Evolutionary conservation across 441 rosid genomes (phyloP).

Genomic region (Jatropha podagrica): DNA sequence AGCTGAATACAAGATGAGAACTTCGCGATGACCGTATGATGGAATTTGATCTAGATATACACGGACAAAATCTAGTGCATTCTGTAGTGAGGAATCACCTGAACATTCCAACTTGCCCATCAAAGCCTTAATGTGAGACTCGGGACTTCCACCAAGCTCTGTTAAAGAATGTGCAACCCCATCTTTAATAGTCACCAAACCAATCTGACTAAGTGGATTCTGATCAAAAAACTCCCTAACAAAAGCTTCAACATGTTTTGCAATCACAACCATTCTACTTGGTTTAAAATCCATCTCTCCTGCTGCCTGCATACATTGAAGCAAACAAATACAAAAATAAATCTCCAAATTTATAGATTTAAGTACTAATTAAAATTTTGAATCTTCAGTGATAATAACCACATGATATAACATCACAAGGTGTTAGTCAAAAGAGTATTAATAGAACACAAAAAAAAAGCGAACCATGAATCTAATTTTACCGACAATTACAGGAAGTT

Average conservation of each 20-base stretch:
- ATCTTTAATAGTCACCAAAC: conserved; percentile 59
- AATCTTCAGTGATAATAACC: too few species aligned
- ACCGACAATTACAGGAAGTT: neutral
- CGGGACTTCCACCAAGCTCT: conserved; percentile 92
- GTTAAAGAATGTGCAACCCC: conserved; percentile 72
- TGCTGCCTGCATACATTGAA: conserved; percentile 60
- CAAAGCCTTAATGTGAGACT: conserved; percentile 78
- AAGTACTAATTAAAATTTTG: neutral
- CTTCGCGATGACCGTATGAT: conserved; percentile 70
- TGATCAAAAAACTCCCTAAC: conserved; percentile 90
- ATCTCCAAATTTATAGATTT: neutral
- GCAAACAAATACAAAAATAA: neutral
- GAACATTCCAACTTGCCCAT: conserved; percentile 72
- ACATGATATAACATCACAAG: too few species aligned
- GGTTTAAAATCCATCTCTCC: conserved; percentile 71
- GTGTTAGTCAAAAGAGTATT: neutral
- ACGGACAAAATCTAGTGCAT: conserved; percentile 69
- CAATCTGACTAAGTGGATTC: conserved; percentile 77
- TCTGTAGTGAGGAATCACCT: conserved; percentile 89
- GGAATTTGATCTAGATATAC: conserved; percentile 66
- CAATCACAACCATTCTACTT: conserved; percentile 66
- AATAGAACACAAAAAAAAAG: too few species aligned
- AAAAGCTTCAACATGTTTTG: conserved; percentile 75
- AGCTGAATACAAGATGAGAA: conserved; percentile 68
- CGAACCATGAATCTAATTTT: neutral